Evolutionary conservation across 192 early-diverging fungal genomes (phyloP).

Genomic region (Gorgonomyces haynaldii): DNA sequence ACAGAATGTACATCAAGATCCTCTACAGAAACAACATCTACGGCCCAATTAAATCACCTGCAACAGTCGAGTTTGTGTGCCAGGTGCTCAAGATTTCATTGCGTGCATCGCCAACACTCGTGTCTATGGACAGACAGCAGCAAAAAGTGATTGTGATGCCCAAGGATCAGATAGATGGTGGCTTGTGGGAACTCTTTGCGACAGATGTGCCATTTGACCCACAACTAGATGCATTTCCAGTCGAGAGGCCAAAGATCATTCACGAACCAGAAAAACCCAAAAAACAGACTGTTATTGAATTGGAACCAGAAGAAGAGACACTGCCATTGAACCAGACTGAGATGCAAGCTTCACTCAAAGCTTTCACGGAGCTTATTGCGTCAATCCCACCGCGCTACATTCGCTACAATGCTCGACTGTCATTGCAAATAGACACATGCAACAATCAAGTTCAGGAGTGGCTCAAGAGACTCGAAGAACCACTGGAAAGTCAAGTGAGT

Average conservation of each 20-base stretch:
- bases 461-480: not conserved
- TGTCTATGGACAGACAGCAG: not conserved
- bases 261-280: too few species aligned
- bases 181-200: not conserved
- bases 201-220: not conserved
- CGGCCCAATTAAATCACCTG: constrained; percentile 11
- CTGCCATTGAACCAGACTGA: not conserved
- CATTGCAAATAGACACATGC: constrained; percentile 7
- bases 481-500: not conserved
- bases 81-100: constrained; percentile 11
- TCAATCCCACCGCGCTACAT: constrained; percentile 21
- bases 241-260: not conserved
- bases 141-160: not conserved
- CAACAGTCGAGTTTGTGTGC: constrained; percentile 5
- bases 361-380: constrained; percentile 11
- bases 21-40: constrained; percentile 9
- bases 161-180: not conserved
- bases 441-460: constrained; percentile 8
- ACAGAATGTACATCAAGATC: constrained; percentile 11
- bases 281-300: not conserved
- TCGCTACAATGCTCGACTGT: constrained; percentile 18
- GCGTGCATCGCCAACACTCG: constrained; percentile 9
- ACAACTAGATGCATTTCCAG: not conserved
- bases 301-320: not conserved
- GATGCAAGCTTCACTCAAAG: constrained; percentile 17